phyloP scores from a whole-genome alignment of 257 asterid genomes.

The Solanum tarapatanum region DNA sequence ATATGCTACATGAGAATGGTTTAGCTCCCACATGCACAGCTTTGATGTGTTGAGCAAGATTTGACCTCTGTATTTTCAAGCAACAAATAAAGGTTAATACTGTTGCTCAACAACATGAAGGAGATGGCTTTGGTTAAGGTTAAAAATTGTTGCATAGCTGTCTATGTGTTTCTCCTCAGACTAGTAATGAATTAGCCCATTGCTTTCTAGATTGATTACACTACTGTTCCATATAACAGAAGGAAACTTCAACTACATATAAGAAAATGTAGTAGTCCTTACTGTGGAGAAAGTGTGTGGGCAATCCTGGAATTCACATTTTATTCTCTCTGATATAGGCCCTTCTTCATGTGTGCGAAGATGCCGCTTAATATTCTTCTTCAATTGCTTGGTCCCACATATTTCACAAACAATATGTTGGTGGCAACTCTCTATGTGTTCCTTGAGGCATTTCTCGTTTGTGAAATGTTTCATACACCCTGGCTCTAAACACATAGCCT shows the following conservation, averaged over 20 bases:
- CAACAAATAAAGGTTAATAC: neutral
- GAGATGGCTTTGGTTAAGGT: neutral
- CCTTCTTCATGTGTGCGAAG: constrained; percentile 46
- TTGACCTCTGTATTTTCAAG: constrained; percentile 42
- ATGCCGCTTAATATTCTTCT: constrained; percentile 84
- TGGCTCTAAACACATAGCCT: constrained; percentile 68
- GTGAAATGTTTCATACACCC: constrained; percentile 80
- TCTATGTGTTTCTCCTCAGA: neutral
- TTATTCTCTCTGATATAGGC: constrained; percentile 24
- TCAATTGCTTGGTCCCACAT: constrained; percentile 70
- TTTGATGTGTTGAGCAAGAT: constrained; percentile 67
- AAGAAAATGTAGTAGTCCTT: constrained; percentile 1
- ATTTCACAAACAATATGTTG: constrained; percentile 52
- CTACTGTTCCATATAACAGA: neutral
- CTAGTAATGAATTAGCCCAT: neutral
- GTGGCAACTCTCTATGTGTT: constrained; percentile 59
- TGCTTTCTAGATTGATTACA: neutral
- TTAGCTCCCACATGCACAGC: constrained; percentile 54
- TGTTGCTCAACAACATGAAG: neutral
- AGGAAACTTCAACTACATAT: neutral
- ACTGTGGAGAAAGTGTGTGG: constrained; percentile 52
- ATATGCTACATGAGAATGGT: constrained; percentile 48
- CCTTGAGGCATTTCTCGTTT: constrained; percentile 60
- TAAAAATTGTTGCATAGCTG: neutral
- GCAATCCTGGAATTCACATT: constrained; percentile 55